Percentiles rank a stretch among this genome's conserved stretches.
Evolutionary conservation across 2,329 filamentous ascomycete genomes (phyloP).

Genomic region (Sarocladiaceae sp.): DNA sequence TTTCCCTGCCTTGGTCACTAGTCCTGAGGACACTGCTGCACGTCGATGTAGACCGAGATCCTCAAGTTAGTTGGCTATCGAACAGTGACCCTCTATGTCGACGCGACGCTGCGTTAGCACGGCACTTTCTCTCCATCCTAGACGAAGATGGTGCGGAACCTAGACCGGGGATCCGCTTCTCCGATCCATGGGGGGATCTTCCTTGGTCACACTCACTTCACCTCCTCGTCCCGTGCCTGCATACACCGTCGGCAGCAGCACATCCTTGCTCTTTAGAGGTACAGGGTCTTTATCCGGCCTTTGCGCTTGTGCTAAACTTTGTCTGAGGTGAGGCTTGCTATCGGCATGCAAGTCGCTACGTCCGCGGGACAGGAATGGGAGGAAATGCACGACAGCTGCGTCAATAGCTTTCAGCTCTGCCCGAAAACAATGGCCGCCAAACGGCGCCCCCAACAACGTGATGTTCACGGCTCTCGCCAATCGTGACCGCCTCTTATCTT

Average conservation of each 20-base stretch:
- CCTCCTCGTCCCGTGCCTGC: constrained; percentile 2
- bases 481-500: too few relatives aligned
- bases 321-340: not conserved
- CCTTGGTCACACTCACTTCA: too few relatives aligned
- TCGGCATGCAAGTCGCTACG: constrained; percentile 5
- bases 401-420: constrained; percentile 5
- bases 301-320: not conserved
- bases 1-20: not conserved
- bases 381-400: not conserved
- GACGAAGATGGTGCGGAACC: not conserved
- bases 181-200: constrained; percentile 1
- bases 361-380: constrained; percentile 8
- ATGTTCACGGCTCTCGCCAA: too few relatives aligned
- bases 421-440: too few relatives aligned
- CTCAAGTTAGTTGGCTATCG: not conserved
- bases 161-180: not conserved
- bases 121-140: not conserved
- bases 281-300: constrained; percentile 3
- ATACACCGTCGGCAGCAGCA: constrained; percentile 3
- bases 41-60: not conserved
- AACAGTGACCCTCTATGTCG: not conserved
- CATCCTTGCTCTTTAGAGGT: not conserved
- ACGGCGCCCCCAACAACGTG: too few relatives aligned
- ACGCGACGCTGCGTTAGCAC: constrained; percentile 1
- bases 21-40: not conserved